Evolutionary conservation across 257 asterid species (phyloP).

Genomic region (Hygrophila difformis): DNA sequence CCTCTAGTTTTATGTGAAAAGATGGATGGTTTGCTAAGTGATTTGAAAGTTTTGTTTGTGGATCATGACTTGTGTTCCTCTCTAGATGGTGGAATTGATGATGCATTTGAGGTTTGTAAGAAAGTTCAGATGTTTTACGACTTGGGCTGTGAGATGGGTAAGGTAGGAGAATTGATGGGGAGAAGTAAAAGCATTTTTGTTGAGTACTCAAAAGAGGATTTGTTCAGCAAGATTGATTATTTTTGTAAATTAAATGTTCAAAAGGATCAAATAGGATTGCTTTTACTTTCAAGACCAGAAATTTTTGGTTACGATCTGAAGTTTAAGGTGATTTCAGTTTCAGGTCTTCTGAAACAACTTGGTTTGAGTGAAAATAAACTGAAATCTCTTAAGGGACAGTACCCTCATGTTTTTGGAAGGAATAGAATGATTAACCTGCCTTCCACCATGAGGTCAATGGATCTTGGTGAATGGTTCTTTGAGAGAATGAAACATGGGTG

Average conservation of each 20-base stretch:
- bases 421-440: conserved; percentile 49
- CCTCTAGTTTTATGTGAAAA: conserved; percentile 31
- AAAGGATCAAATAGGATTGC: conserved; percentile 35
- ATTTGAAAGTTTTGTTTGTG: conserved; percentile 38
- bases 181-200: conserved; percentile 30
- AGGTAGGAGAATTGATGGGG: conserved; percentile 47
- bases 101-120: conserved; percentile 37
- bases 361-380: conserved; percentile 28
- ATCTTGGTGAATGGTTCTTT: conserved; percentile 62
- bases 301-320: conserved; percentile 32
- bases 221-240: conserved; percentile 38
- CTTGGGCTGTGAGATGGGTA: conserved; percentile 49
- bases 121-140: conserved; percentile 43
- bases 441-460: conserved; percentile 40
- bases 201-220: conserved; percentile 37
- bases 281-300: conserved; percentile 49
- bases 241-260: conserved; percentile 33
- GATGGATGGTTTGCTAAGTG: conserved; percentile 34
- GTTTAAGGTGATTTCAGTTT: conserved; percentile 32
- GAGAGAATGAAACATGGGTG: conserved; percentile 35
- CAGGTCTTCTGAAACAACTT: conserved; percentile 37
- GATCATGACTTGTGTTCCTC: conserved; percentile 32
- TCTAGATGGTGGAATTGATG: conserved; percentile 41
- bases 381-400: conserved; percentile 28
- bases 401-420: conserved; percentile 61